Conservation (phyloP, 176 grass and related monocot species). For the Oryza punctata region DNA sequence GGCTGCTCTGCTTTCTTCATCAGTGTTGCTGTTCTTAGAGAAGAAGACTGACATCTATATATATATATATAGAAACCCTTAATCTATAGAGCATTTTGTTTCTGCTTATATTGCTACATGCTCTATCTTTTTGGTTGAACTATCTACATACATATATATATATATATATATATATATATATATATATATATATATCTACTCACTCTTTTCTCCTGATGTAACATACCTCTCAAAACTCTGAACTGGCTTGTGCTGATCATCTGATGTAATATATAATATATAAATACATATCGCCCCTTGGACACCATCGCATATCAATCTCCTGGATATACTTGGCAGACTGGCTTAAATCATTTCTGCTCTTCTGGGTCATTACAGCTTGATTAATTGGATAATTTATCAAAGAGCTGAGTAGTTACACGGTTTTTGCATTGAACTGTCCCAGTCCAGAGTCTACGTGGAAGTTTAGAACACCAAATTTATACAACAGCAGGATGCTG, state of each 20-base stretch:
- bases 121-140: neutral
- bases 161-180: constrained; percentile 35
- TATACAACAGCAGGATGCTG: no score
- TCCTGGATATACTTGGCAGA: neutral
- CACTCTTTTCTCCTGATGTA: constrained; percentile 30
- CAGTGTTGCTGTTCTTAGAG: constrained; percentile 25
- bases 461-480: no score
- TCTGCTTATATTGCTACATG: constrained; percentile 13
- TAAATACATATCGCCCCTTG: constrained; percentile 25
- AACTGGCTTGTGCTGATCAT: constrained; percentile 34
- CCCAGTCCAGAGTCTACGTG: no score
- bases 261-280: constrained; percentile 37
- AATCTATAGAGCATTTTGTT: constrained; percentile 49
- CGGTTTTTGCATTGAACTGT: neutral
- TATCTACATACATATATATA: constrained; percentile 17
- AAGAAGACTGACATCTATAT: constrained; percentile 56
- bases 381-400: neutral
- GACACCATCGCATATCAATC: neutral
- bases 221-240: constrained; percentile 30
- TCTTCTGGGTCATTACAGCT: neutral
- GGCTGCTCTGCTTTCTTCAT: neutral
- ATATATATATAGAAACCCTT: constrained; percentile 37
- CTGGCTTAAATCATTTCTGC: neutral
- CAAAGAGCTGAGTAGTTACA: neutral
- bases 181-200: constrained; percentile 40